Evolutionary conservation across 2,329 filamentous ascomycete species (phyloP).

Genomic region (Clonostachys byssicola): DNA sequence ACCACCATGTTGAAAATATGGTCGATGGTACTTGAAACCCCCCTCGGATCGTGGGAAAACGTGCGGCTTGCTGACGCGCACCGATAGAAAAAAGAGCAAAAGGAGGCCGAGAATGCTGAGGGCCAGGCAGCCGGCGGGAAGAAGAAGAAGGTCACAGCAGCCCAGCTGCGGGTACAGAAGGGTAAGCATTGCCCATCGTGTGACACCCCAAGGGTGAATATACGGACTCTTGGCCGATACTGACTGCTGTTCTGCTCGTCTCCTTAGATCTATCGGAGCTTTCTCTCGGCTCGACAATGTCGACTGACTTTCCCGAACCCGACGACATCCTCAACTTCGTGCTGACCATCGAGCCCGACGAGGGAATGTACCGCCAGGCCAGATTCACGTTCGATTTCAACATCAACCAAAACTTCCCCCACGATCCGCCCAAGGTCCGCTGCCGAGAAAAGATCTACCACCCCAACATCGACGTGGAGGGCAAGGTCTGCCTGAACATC

Average conservation of each 20-base stretch:
- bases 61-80: background rate
- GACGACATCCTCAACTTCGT: conserved; percentile 85
- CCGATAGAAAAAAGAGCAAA: conserved; percentile 89
- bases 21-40: conserved; percentile 77
- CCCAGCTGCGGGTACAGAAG: conserved; percentile 93
- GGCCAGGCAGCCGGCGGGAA: conserved; percentile 66
- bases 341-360: conserved; percentile 79
- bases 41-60: background rate
- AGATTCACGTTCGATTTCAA: conserved; percentile 85
- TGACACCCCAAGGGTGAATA: background rate
- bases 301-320: conserved; percentile 74
- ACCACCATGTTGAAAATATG: conserved; percentile 95
- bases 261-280: conserved; percentile 73
- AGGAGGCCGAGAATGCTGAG: conserved; percentile 84
- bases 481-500: conserved; percentile 97
- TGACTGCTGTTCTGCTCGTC: background rate
- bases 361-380: conserved; percentile 84
- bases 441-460: conserved; percentile 99
- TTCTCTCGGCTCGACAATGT: conserved; percentile 75
- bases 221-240: conserved; percentile 1
- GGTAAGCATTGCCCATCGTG: conserved; percentile 45
- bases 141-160: conserved; percentile 98
- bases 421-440: conserved; percentile 95
- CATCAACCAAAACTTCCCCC: conserved; percentile 93
- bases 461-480: conserved; percentile 96